Percentiles rank a stretch among this genome's conserved stretches.
phyloP scores from a whole-genome alignment of 176 grass and related monocot species.

The Oryza coarctata region DNA sequence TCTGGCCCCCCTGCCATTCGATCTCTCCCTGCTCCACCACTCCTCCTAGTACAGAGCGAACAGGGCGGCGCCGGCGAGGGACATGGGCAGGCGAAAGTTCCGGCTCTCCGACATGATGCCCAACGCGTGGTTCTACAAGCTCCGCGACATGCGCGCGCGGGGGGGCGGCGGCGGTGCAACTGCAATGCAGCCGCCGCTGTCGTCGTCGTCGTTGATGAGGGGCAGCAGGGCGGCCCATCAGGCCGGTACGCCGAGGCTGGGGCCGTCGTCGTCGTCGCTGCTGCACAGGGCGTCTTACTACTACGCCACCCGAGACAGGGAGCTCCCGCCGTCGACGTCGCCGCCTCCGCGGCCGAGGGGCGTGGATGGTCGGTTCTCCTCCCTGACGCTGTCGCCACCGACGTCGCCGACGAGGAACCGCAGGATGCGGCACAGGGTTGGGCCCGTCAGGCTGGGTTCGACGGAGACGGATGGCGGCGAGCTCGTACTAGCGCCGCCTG shows the following conservation, averaged over 20 bases:
- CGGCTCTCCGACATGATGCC: constrained; percentile 84
- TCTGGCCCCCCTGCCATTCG: constrained; percentile 13
- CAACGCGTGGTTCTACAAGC: constrained; percentile 94
- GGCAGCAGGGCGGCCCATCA: background rate
- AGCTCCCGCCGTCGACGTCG: constrained; percentile 5
- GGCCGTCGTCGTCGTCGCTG: background rate
- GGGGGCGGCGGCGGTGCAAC: background rate
- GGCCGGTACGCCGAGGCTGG: background rate
- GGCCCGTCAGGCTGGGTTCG: background rate
- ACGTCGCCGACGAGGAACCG: constrained; percentile 16
- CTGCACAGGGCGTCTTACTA: constrained; percentile 73
- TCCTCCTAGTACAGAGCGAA: constrained; percentile 31
- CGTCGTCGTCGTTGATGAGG: background rate
- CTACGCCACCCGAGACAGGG: constrained; percentile 49
- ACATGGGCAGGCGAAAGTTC: constrained; percentile 79
- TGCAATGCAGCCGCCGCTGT: background rate
- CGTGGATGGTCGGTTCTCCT: constrained; percentile 21
- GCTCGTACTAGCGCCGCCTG: background rate
- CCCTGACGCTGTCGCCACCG: constrained; percentile 8
- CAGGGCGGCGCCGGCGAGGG: background rate
- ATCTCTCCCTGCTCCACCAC: constrained; percentile 17
- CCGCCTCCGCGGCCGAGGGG: constrained; percentile 6
- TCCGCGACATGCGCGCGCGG: constrained; percentile 62
- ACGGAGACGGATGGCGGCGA: background rate
- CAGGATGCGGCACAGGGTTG: constrained; percentile 36